phyloP scores from a whole-genome alignment of 1,284 basidiomycete species.

The Coriolopsis trogii region DNA sequence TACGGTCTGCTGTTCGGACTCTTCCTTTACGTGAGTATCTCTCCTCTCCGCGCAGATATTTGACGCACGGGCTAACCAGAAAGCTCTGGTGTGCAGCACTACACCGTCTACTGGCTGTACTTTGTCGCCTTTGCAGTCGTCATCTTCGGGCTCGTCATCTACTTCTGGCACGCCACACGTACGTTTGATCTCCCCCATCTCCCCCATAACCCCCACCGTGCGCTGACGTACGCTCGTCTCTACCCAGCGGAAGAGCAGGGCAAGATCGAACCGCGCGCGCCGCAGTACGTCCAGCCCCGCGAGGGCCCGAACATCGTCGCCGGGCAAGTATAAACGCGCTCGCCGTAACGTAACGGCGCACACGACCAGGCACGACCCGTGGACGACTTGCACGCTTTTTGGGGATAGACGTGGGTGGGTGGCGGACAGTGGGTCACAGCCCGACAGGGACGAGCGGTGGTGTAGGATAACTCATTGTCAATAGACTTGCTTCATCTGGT shows the following conservation, averaged over 20 bases:
- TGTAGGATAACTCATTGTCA: too few species aligned
- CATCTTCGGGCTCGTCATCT: conserved; percentile 71
- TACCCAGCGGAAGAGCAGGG: conserved; percentile 76
- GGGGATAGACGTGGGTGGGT: too few species aligned
- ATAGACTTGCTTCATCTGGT: too few species aligned
- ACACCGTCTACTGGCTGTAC: conserved; percentile 82
- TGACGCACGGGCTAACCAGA: background rate
- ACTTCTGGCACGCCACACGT: conserved; percentile 85
- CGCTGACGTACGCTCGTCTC: background rate
- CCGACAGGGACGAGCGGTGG: too few species aligned
- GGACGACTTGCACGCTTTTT: too few species aligned
- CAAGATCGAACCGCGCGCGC: conserved; percentile 59
- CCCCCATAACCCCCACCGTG: background rate
- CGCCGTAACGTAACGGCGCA: background rate
- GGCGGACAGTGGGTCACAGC: too few species aligned
- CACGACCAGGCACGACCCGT: background rate
- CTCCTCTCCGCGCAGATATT: background rate
- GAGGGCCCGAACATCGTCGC: conserved; percentile 23
- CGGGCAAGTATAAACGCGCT: conserved; percentile 29
- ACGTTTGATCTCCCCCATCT: conserved; percentile 35
- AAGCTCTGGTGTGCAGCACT: conserved; percentile 55
- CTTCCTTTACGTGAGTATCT: conserved; percentile 41
- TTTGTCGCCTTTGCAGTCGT: conserved; percentile 75
- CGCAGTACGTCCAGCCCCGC: conserved; percentile 56
- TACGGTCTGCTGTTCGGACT: conserved; percentile 80